Conservation (phyloP, 306 rosid species). For the Citrullus amarus region DNA sequence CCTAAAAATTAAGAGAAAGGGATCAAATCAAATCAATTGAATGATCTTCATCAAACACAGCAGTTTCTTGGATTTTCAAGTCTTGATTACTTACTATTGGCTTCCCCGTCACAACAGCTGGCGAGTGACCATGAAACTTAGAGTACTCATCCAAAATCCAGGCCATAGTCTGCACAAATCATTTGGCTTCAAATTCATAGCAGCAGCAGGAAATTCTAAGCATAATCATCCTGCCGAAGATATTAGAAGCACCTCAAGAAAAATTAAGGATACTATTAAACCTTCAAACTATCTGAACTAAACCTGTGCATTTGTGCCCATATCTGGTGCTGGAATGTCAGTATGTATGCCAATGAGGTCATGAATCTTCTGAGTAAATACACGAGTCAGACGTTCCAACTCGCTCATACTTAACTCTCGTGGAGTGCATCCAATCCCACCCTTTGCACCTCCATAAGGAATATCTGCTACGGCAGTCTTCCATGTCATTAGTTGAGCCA, state of each 20-base stretch:
- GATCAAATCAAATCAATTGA: not conserved
- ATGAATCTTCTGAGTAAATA: constrained; percentile 51
- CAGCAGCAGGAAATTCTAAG: not conserved
- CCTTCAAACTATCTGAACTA: constrained; percentile 1
- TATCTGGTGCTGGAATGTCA: constrained; percentile 61
- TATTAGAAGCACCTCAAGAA: not conserved
- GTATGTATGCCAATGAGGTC: constrained; percentile 54
- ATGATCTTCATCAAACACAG: not conserved
- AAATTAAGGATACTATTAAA: not conserved
- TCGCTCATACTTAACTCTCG: constrained; percentile 36
- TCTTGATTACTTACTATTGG: constrained; percentile 32
- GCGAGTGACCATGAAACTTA: constrained; percentile 57
- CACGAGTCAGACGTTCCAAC: constrained; percentile 57
- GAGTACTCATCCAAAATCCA: constrained; percentile 67
- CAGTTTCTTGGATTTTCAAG: not conserved
- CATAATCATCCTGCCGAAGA: not conserved
- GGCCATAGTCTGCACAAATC: constrained; percentile 40
- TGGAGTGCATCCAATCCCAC: constrained; percentile 59
- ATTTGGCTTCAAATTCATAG: not conserved
- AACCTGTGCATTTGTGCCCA: constrained; percentile 62
- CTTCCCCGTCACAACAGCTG: constrained; percentile 60
- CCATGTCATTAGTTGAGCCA: constrained; percentile 70
- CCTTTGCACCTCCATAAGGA: constrained; percentile 67
- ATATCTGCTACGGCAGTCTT: constrained; percentile 59
- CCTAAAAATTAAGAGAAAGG: constrained; percentile 15